Evolutionary conservation across 257 asterid species (phyloP).

Genomic region (Verbena officinalis): DNA sequence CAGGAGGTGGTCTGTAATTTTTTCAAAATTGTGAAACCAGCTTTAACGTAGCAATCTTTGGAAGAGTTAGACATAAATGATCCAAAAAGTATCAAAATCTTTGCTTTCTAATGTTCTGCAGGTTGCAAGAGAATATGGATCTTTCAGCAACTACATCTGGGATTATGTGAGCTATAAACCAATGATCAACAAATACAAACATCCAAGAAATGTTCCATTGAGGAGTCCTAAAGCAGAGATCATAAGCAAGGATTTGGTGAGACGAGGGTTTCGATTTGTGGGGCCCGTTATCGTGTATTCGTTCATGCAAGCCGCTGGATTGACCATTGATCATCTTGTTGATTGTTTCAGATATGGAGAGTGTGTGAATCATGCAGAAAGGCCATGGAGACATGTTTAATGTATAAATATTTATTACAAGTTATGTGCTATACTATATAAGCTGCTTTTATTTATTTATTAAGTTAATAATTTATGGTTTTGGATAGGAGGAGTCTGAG

Average conservation of each 20-base stretch:
- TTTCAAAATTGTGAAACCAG: no score
- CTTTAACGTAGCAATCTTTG: no score
- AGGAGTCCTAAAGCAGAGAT: conserved; percentile 86
- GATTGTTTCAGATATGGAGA: conserved; percentile 71
- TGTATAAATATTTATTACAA: neutral
- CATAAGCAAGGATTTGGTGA: conserved; percentile 78
- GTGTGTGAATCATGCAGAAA: conserved; percentile 78
- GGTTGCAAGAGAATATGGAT: conserved; percentile 80
- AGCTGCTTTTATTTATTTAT: conserved; percentile 1
- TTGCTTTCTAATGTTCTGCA: neutral
- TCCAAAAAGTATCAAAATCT: no score
- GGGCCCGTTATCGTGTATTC: conserved; percentile 92
- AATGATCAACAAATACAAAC: conserved; percentile 61
- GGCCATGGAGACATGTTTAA: conserved; percentile 94
- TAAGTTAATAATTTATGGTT: conserved; percentile 11
- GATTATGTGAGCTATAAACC: conserved; percentile 76
- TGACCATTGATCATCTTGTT: conserved; percentile 85
- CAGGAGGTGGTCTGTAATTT: no score
- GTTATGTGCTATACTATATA: neutral
- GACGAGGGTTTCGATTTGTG: conserved; percentile 82
- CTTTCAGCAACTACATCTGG: conserved; percentile 88
- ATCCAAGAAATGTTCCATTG: conserved; percentile 80
- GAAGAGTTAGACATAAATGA: no score
- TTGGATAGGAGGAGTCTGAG: no score
- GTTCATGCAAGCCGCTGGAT: conserved; percentile 88